These are phyloP conservation scores for Phytophthora cajani DNA, from an alignment of 352 stramenopile species.

Conservation along the genomic window DNA sequence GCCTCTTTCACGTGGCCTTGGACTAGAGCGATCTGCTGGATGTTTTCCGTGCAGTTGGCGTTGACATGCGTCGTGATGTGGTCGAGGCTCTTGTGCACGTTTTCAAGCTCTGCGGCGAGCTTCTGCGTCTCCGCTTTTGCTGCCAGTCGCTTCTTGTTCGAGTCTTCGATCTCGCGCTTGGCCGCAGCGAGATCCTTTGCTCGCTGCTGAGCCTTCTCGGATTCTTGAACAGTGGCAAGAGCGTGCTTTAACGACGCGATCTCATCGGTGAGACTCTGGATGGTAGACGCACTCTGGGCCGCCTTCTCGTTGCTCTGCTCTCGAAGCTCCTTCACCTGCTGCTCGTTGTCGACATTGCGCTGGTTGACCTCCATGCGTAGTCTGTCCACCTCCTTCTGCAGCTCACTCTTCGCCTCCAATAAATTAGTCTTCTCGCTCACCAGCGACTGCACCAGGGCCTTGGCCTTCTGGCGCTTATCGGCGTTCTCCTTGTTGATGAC, in stretches of 20 bases:
- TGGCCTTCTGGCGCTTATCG: slow-evolving; percentile 78
- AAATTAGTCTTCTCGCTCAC: slow-evolving; percentile 71
- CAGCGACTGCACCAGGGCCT: slow-evolving; percentile 67
- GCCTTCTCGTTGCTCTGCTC: slow-evolving; percentile 65
- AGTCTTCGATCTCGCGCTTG: slow-evolving; percentile 79
- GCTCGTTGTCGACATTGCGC: slow-evolving; percentile 75
- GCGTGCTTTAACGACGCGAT: slow-evolving; percentile 64
- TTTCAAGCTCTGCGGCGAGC: slow-evolving; percentile 76
- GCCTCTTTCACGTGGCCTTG: slow-evolving; percentile 77
- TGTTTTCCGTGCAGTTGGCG: slow-evolving; percentile 58
- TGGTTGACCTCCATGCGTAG: slow-evolving; percentile 81
- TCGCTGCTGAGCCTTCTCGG: slow-evolving; percentile 73
- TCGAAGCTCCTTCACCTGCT: slow-evolving; percentile 63
- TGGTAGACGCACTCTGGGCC: slow-evolving; percentile 42
- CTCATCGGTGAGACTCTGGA: slow-evolving; percentile 69
- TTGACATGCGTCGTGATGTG: slow-evolving; percentile 63
- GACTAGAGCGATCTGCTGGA: slow-evolving; percentile 66
- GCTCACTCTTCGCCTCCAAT: slow-evolving; percentile 47
- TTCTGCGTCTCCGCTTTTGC: slow-evolving; percentile 85
- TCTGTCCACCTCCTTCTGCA: slow-evolving; percentile 76
- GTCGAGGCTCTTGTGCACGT: slow-evolving; percentile 65
- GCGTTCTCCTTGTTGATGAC: slow-evolving; percentile 59
- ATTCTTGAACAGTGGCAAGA: slow-evolving; percentile 69
- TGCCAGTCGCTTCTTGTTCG: slow-evolving; percentile 84
- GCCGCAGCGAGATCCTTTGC: slow-evolving; percentile 68